Conservation (phyloP, 1,284 basidiomycete genomes). For the Limonomyces culmigenus region DNA sequence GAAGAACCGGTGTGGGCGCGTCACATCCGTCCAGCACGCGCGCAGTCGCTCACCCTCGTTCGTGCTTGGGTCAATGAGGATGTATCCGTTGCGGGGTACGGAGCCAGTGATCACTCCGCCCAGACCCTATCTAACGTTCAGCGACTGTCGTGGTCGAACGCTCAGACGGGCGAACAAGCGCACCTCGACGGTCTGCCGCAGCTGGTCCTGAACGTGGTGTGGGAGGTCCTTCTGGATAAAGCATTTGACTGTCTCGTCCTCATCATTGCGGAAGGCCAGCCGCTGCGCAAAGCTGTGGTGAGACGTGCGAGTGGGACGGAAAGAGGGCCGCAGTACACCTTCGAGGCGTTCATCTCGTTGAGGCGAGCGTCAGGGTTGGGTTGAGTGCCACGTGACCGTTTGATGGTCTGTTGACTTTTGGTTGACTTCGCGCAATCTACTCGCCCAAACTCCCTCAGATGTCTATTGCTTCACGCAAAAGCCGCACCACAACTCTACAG, state of each 20-base stretch:
- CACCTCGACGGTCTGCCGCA: conserved; percentile 55
- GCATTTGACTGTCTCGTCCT: conserved; percentile 54
- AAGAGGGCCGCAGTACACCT: no score
- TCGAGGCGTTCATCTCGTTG: no score
- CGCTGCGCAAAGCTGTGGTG: conserved; percentile 7
- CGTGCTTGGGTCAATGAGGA: conserved; percentile 50
- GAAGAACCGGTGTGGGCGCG: conserved; percentile 56
- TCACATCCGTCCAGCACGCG: conserved; percentile 43
- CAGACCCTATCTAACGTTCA: no score
- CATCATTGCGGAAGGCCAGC: conserved; percentile 52
- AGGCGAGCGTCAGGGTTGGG: no score
- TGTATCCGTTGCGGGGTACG: conserved; percentile 56
- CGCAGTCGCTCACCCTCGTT: conserved; percentile 54
- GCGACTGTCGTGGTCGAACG: no score
- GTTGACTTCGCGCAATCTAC: conserved; percentile 1
- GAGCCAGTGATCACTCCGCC: conserved; percentile 62
- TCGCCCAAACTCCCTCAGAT: no score
- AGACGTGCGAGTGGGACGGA: no score
- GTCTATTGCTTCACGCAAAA: no score
- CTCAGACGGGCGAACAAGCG: no score
- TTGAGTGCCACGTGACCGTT: no score
- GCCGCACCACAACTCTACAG: no score
- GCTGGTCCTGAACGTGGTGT: conserved; percentile 42
- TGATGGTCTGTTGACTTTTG: no score
- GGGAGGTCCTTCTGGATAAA: conserved; percentile 67